Percentiles rank a stretch among this genome's conserved stretches.
Conservation (phyloP, 2,329 filamentous ascomycete species). For the Exophiala sideris region DNA sequence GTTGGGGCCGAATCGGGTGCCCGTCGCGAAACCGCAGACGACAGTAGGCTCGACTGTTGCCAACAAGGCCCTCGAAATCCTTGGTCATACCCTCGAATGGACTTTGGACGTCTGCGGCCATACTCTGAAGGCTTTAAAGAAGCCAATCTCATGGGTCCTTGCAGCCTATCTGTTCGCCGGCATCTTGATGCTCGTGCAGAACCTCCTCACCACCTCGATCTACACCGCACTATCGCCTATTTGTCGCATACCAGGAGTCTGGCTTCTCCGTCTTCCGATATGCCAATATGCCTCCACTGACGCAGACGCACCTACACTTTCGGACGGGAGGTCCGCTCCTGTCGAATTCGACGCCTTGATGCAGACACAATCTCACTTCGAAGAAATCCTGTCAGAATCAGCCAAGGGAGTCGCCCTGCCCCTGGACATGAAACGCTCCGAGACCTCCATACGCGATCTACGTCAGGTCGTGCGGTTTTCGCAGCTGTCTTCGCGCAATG, state of each 20-base stretch:
- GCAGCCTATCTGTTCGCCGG: slow-evolving; percentile 61
- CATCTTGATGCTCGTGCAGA: slow-evolving; percentile 57
- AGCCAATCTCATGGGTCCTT: slow-evolving; percentile 60
- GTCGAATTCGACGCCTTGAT: slow-evolving; percentile 74
- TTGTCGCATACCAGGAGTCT: slow-evolving; percentile 65
- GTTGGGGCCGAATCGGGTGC: background rate
- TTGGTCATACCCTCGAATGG: slow-evolving; percentile 12
- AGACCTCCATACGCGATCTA: slow-evolving; percentile 70
- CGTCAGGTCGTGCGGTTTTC: slow-evolving; percentile 69
- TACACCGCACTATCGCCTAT: slow-evolving; percentile 63
- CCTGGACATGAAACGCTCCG: slow-evolving; percentile 74
- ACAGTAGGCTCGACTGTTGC: slow-evolving; percentile 1
- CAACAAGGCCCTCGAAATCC: slow-evolving; percentile 7
- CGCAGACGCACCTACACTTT: slow-evolving; percentile 16
- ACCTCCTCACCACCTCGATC: slow-evolving; percentile 60
- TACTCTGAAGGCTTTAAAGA: slow-evolving; percentile 61
- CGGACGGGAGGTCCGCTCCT: slow-evolving; percentile 32
- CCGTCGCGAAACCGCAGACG: background rate
- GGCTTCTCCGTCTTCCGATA: slow-evolving; percentile 61
- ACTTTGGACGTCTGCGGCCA: slow-evolving; percentile 32
- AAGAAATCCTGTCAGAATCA: slow-evolving; percentile 68
- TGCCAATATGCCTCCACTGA: slow-evolving; percentile 42
- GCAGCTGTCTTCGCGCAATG: slow-evolving; percentile 60
- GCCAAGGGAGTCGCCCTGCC: slow-evolving; percentile 65
- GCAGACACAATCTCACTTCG: slow-evolving; percentile 70